A percentile compares a stretch with the other conserved stretches of the same genome.
phyloP scores from a whole-genome alignment of 805 yeast species.

The Candida lessepsii region DNA sequence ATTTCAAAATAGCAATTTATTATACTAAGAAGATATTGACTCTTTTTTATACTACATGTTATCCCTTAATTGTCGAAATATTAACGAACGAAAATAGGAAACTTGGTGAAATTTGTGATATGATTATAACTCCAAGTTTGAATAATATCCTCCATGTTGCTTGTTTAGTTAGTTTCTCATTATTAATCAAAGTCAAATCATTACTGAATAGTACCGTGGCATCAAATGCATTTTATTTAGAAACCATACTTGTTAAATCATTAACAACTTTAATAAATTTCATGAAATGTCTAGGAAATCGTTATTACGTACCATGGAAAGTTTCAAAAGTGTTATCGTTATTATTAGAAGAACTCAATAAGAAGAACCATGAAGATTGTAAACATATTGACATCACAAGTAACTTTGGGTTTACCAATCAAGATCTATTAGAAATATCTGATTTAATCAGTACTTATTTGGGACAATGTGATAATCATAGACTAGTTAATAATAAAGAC shows the following conservation, averaged over 20 bases:
- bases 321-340: slow-evolving; percentile 53
- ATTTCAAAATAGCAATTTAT: slow-evolving; percentile 29
- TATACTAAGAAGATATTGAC: slow-evolving; percentile 29
- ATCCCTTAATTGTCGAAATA: slow-evolving; percentile 6
- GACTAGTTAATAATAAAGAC: slow-evolving; percentile 2
- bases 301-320: slow-evolving; percentile 66
- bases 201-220: slow-evolving; percentile 9
- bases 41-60: slow-evolving; percentile 24
- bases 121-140: slow-evolving; percentile 31
- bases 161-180: slow-evolving; percentile 24
- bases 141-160: slow-evolving; percentile 39
- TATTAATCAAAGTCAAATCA: slow-evolving; percentile 20
- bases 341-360: slow-evolving; percentile 35
- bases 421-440: slow-evolving; percentile 4
- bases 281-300: slow-evolving; percentile 40
- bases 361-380: slow-evolving; percentile 17
- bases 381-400: slow-evolving; percentile 1
- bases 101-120: slow-evolving; percentile 27
- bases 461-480: not conserved
- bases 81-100: slow-evolving; percentile 8
- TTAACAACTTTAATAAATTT: slow-evolving; percentile 16
- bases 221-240: slow-evolving; percentile 2
- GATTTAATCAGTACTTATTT: not conserved
- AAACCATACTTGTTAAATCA: slow-evolving; percentile 14
- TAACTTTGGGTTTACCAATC: slow-evolving; percentile 9